Evolutionary conservation across 164 flowering plant species (phyloP), one percentile per base, ranked within the genome.

Genomic region (Macadamia tetraphylla): DNA sequence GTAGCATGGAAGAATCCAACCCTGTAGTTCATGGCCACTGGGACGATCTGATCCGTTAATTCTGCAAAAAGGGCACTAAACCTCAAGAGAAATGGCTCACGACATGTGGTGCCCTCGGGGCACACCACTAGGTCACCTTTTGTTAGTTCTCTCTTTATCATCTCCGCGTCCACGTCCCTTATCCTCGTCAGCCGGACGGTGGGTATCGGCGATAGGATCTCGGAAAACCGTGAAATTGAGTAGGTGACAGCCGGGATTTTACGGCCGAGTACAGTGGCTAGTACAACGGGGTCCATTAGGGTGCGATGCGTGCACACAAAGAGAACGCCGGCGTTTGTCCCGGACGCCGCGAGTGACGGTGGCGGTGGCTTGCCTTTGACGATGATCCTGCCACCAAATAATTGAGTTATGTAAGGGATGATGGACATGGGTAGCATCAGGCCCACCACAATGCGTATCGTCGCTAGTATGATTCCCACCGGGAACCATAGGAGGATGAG

Each of bases 1-100:
- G 98, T 95, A 32, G 94, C 98, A 72, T 95, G 98, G 71, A 95
- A 95, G 70, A 95, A 82, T 23, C 98, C 94, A 0, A 90, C 97
- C 62, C 90, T 58, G 66, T 92, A 89, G 72, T 95, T 89, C 98
- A 95, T 90, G 0, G 92, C 98, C 6, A 95, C 99, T 0, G 99
- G 99, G 11, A 95, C 97, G 1, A 95, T 95, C 42, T 85, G 73
- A 68, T 95, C 93, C 0, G 99, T 95, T 30, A 95, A 62, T 61
- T 95, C 99, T 0, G 98, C 99, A 59, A 92, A 92, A 3, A 95
- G 87, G 2, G 92, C 94, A 67, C 98, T 92, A 66, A 95, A 95
- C 46, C 99, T 74, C 65, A 95, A 62, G 0, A 95, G 71, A 51
- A 92, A 95, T 0, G 99, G 99, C 68, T 95, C 99, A 1, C 99